Percentiles rank a stretch among this genome's conserved stretches.
Conservation (phyloP, 2,329 filamentous ascomycete species). For the Fusarium armeniacum region DNA sequence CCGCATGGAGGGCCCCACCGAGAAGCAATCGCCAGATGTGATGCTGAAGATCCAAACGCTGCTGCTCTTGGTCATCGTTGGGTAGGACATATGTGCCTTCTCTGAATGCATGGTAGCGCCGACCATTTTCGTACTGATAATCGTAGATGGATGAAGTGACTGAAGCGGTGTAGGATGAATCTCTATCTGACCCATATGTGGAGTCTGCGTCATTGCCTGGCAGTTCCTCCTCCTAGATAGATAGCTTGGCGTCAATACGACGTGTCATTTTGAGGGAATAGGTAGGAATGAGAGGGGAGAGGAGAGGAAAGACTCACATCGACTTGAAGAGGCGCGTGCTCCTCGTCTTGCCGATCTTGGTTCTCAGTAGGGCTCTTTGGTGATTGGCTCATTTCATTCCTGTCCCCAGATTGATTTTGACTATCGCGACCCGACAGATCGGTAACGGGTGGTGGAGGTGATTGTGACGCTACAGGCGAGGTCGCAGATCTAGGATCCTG, state of each 20-base stretch:
- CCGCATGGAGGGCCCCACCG: slow-evolving; percentile 42
- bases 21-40: slow-evolving; percentile 52
- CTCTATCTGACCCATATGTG: slow-evolving; percentile 54
- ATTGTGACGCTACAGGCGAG: background rate
- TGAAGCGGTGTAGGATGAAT: slow-evolving; percentile 52
- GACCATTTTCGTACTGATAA: slow-evolving; percentile 55
- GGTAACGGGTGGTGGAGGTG: slow-evolving; percentile 22
- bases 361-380: slow-evolving; percentile 1
- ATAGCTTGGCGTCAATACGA: background rate
- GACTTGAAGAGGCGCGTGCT: slow-evolving; percentile 35
- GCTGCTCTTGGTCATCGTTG: slow-evolving; percentile 54
- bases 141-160: slow-evolving; percentile 60
- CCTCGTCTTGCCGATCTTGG: slow-evolving; percentile 4
- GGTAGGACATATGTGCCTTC: slow-evolving; percentile 51
- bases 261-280: no score
- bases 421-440: slow-evolving; percentile 20
- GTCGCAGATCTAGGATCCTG: background rate
- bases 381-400: background rate
- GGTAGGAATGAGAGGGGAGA: no score
- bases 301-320: slow-evolving; percentile 21
- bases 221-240: slow-evolving; percentile 36
- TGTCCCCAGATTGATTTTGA: background rate
- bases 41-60: slow-evolving; percentile 57
- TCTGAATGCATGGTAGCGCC: slow-evolving; percentile 54
- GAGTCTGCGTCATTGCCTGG: slow-evolving; percentile 52